Base-by-base conservation (phyloP, 2,329 filamentous ascomycete genomes). In the Aspergillus sp. region DNA sequence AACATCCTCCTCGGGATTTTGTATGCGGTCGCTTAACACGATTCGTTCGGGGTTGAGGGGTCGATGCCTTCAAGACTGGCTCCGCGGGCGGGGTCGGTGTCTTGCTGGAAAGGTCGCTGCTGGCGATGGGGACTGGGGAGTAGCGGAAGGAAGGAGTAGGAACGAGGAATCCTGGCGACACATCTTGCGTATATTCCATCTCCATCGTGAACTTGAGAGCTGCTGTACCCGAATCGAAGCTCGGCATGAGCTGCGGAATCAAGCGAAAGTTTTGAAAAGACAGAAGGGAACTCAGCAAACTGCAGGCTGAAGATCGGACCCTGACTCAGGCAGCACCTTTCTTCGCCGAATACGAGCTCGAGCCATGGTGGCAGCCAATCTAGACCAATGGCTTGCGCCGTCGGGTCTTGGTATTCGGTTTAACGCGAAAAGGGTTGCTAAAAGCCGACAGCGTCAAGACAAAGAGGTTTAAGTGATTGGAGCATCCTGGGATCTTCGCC, bases 1-100 rank as follows among this genome's bases (percentile, higher is more conserved):
- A 70, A 61, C 78, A 80, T 8, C 78, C 78, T 7, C 71, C 69
- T 3, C 78, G 74, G 7, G 77, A 79, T 61, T 80, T 80, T 48
- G 72, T 78, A 68, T 80, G 78, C 11, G 64, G 64, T 31, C 51
- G 51, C 54, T 68, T 69, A 6, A 58, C 48, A 4, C 62, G 50
- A 19, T 34, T 60, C 15, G 43, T 19, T 31, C 43, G 54, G 4
- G 57, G 28, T 15, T 25, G 41, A 17, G 25, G 50, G 41, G 57
- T 41, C 31, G 38, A 23, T 5, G 15, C n/a, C 6, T 49, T 50
- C 7, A 46, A 48, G 8, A 7, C 28, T 34, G 50, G 34, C 15
- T 15, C 46, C 9, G 46, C 28, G 19, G 23, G 46, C 46, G 23
- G 46, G 22, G n/a, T 47, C 46, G 4, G 34, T 15, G 34, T 15